Base-by-base conservation (phyloP, 2,329 filamentous ascomycete genomes). In the Paramyrothecium sp. region DNA sequence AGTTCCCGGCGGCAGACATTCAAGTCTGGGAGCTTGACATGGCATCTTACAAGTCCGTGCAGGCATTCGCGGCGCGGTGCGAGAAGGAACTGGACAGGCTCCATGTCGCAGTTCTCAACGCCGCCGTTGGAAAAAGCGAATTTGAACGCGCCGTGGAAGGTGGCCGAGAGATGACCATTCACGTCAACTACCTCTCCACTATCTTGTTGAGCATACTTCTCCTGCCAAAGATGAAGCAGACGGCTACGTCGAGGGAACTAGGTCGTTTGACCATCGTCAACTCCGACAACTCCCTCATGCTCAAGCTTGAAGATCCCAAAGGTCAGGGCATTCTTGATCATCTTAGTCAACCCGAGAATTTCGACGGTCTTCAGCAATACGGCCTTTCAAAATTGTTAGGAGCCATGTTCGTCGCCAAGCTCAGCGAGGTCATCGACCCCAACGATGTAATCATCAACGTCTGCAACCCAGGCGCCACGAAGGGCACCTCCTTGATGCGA, bases 81-180 rank as follows among this genome's bases (percentile, higher is more conserved):
- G 20, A 38, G 1, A n/a, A 30, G 1, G 33, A 2, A 0, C 7
- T 53, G 22, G 22, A 30, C 5, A 13, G 20, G 3, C 8, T 60
- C 3, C 34, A 58, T 7, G 11, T 51, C 19, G 54, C 5, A 0
- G 3, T 56, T 1, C 44, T 58, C 8, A 33, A 56, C 17, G 52
- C 57, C 13, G 54, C 34, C 17, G 20, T 58, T 7, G 56, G 44
- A n/a, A 65, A 62, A 17, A 26, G 47, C 3, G 34, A 56, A 11
- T 69, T 67, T 61, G 17, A 41, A 33, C 51, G 19, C 5, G 11
- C 11, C 16, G 16, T 21, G 17, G 67, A 75, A 7, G 19, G 19
- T 4, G n/a, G 17, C n/a, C 73, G 76, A 56, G 73, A 78, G 57
- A 63, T 67, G n/a, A 69, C 63, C 8, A 56, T 79, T 19, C 76